Base-by-base conservation (phyloP, 805 yeast genomes). In the Ogataea allantospora region DNA sequence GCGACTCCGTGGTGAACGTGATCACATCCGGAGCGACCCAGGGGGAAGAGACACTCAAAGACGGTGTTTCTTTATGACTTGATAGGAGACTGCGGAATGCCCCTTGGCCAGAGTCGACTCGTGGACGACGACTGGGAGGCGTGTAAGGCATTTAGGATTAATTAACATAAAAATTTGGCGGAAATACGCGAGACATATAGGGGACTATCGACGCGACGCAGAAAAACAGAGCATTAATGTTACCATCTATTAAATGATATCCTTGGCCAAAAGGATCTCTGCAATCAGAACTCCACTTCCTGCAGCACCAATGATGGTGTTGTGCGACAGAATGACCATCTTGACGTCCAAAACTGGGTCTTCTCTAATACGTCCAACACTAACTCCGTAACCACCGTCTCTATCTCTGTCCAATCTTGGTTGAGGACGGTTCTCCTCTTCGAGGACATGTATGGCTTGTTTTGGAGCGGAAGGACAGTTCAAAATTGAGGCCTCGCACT, bases 281-380 rank as follows among this genome's bases (percentile, higher is more conserved):
- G 95, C 99, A 61, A 93, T 93, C 64, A 93, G 78, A 44, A 93
- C 74, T 64, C 99, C 99, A 7, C 97, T 84, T 62, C 99, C 99
- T 17, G 99, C 99, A 57, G 99, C 99, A 58, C 99, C 99, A 51
- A 93, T 87, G 55, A 93, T 77, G 38, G 99, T 93, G 74, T 93
- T 93, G 66, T 93, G 99, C 18, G 97, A 89, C 50, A 93, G 71
- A n/a, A 88, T 93, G 38, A 93, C 96, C 89, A 93, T 91, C 70
- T 93, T 93, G 71, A 76, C 79, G 64, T 93, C 99, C 53, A 93
- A 73, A 9, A 93, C 87, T 7, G 95, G 88, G 61, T 93, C 99
- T 53, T 79, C 85, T 70, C 99, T 82, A 43, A 93, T 68, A 66
- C 99, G 78, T 34, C 99, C 98, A 35, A 93, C 97, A 30, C 95